Percentiles rank a stretch among this genome's conserved stretches.
Evolutionary conservation across 2,329 filamentous ascomycete genomes (phyloP).

Genomic region (Fusarium udum): DNA sequence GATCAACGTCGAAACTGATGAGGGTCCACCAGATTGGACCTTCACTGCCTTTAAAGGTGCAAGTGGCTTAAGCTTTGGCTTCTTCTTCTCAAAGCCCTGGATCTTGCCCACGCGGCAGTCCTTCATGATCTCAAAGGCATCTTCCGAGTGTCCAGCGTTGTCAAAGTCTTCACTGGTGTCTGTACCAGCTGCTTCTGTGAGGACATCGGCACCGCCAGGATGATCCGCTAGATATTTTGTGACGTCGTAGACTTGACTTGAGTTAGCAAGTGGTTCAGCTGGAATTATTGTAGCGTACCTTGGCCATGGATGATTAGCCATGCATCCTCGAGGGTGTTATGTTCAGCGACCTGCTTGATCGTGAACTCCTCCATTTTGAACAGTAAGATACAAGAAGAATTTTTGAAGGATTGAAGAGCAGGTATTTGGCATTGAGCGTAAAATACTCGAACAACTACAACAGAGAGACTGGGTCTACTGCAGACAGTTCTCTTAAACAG

Average conservation of each 20-base stretch:
- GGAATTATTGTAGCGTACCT: neutral
- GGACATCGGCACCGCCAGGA: conserved; percentile 79
- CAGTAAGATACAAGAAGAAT: accelerated
- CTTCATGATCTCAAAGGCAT: conserved; percentile 56
- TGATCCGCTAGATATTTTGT: conserved; percentile 67
- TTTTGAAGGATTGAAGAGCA: accelerated
- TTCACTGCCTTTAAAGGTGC: neutral
- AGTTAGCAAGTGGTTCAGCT: accelerated
- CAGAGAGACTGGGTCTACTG: neutral
- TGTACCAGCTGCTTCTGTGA: conserved; percentile 79
- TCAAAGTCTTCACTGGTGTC: conserved; percentile 84
- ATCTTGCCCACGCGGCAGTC: conserved; percentile 50
- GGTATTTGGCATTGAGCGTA: too few species aligned
- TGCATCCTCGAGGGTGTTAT: neutral
- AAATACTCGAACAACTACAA: neutral
- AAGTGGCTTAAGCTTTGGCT: conserved; percentile 25
- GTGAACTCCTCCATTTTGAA: neutral
- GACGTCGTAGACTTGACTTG: conserved; percentile 63
- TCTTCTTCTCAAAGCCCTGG: conserved; percentile 41
- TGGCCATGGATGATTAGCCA: conserved; percentile 5
- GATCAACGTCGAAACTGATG: neutral
- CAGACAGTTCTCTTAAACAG: neutral
- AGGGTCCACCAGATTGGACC: accelerated
- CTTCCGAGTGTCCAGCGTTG: conserved; percentile 83
- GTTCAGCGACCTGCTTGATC: conserved; percentile 1